Percentiles rank a stretch among this genome's conserved stretches.
Evolutionary conservation across 2,329 filamentous ascomycete genomes (phyloP).

Genomic region (Ophiostoma novo-ulmi): DNA sequence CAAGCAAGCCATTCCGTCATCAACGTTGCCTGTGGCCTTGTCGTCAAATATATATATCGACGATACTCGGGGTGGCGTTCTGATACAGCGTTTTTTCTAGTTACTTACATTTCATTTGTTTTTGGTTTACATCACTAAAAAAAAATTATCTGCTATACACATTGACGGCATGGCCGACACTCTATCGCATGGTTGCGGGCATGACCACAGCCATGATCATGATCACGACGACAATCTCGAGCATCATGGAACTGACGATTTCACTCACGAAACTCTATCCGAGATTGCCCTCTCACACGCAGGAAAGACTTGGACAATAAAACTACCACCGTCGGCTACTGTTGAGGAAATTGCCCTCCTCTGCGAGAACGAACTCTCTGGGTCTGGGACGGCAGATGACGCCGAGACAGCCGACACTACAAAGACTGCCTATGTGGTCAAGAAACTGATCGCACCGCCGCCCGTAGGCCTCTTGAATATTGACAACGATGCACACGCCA

Average conservation of each 20-base stretch:
- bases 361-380: slow-evolving; percentile 26
- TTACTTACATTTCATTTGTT: background rate
- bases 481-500: slow-evolving; percentile 27
- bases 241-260: background rate
- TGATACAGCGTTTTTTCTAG: background rate
- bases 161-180: background rate
- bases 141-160: background rate
- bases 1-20: slow-evolving; percentile 22
- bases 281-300: slow-evolving; percentile 28
- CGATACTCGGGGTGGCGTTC: background rate
- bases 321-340: slow-evolving; percentile 25
- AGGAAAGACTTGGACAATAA: slow-evolving; percentile 27
- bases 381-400: background rate
- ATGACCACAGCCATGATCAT: slow-evolving; percentile 5
- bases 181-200: background rate
- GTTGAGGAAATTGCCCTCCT: slow-evolving; percentile 30
- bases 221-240: background rate
- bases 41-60: background rate
- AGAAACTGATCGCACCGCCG: slow-evolving; percentile 31
- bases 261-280: slow-evolving; percentile 10
- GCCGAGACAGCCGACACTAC: background rate
- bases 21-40: background rate
- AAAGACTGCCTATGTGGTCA: slow-evolving; percentile 27
- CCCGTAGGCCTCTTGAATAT: slow-evolving; percentile 31
- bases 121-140: background rate